Base-by-base conservation (phyloP, 2,329 filamentous ascomycete genomes). In the Verticillium albo-atrum region DNA sequence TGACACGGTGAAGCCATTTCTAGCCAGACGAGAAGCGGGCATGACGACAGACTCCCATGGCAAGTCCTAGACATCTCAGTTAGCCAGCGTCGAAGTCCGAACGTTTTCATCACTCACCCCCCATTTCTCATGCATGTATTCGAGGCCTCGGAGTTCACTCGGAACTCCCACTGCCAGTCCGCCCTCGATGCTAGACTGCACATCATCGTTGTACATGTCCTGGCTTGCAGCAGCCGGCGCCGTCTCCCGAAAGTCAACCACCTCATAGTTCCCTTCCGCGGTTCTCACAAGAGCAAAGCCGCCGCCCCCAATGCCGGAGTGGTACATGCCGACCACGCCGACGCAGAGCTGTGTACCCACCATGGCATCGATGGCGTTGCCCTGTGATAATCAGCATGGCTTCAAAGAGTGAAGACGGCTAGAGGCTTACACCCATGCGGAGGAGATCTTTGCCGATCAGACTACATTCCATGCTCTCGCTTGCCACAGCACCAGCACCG, bases 161-260 rank as follows among this genome's bases (percentile, higher is more conserved):
- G 90, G 90, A 0, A 93, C 83, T 50, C 80, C 89, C 30, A 84
- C 84, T 2, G 90, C 88, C 32, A 96, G 75, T 0, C 92, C 92
- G 3, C 91, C 90, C 28, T 78, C 79, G 1, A 94, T 77, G 58
- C 90, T 92, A 1, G 82, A 86, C 2, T 80, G 73, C 1, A 82
- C 78, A 63, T 95, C 89, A 58, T 86, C 86, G 60, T 84, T 81
- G 72, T 89, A 98, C 94, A 98, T 98, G 68, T 96, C 85, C 72
- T 92, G 81, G 64, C 82, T 87, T 0, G 92, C 90, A 0, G 91
- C 90, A 0, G 88, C 89, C 1, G 94, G 94, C 0, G 94, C 94
- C 0, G 89, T 86, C 72, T 98, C 94, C 54, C 94, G 83, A 70
- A 96, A 98, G 74, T 98, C 94, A 65, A 98, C 87, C 60, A 88